Evolutionary conservation across 2,329 filamentous ascomycete species (phyloP), one percentile per base, ranked within the genome.

Genomic region (Xylaria sp.): DNA sequence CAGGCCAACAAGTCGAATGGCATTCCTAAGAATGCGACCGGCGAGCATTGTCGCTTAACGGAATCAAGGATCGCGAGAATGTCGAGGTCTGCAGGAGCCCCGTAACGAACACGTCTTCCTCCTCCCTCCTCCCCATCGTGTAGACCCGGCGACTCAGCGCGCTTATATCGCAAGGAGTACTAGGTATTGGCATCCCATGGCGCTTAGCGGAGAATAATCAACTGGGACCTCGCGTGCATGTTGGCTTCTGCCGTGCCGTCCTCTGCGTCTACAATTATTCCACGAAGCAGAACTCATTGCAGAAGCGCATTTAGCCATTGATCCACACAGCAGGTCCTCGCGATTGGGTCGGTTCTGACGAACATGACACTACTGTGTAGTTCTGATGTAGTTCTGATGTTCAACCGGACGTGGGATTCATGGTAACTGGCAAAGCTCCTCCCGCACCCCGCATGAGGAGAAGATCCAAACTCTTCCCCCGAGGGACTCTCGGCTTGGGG

Each of bases 361-460:
- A 46, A 60, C 13, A 49, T 43, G 43, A 4, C 38, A 48, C 43
- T 17, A 48, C 31, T 17, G 27, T n/a, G n/a, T n/a, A n/a, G n/a
- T n/a, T n/a, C n/a, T n/a, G n/a, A n/a, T n/a, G n/a, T n/a, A n/a
- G n/a, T n/a, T n/a, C 6, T 44, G 17, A 9, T 53, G 21, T 47
- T 37, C 41, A 25, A 41, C n/a, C 9, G 4, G 15, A 35, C 7
- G 19, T 40, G 19, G 25, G 5, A 51, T 37, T 25, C 35, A 15
- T 4, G 46, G 13, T 37, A 49, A 10, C 29, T 51, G 4, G 17
- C 25, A 25, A 48, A 25, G 31, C 29, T 23, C 19, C 17, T 17
- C 31, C 29, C 19, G 53, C 38, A 53, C 58, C 58, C 53, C 53
- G 47, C 58, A 53, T 47, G 53, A 57, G 58, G 53, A 48, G 58